Percentiles rank a stretch among this genome's conserved stretches.
phyloP scores from a whole-genome alignment of 2,329 filamentous ascomycete species.

The Ceratocystis diversiconidia region DNA sequence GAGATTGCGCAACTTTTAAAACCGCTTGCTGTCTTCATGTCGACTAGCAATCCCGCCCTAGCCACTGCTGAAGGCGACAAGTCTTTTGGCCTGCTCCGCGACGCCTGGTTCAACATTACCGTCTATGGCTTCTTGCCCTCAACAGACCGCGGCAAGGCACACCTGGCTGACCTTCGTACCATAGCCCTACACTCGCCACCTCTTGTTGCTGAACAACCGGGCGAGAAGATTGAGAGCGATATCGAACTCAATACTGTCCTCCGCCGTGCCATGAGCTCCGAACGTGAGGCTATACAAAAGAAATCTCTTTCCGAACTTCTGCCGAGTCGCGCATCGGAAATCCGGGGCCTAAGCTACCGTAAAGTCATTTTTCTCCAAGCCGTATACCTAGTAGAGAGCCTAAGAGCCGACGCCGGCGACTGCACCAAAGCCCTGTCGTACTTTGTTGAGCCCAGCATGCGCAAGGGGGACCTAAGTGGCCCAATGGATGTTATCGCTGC shows the following conservation, averaged over 20 bases:
- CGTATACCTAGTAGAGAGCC: constrained; percentile 73
- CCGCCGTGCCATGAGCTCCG: constrained; percentile 67
- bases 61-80: constrained; percentile 44
- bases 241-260: constrained; percentile 93
- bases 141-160: constrained; percentile 57
- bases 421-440: constrained; percentile 83
- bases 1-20: constrained; percentile 81
- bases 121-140: constrained; percentile 76
- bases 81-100: constrained; percentile 58
- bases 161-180: constrained; percentile 62
- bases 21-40: constrained; percentile 75
- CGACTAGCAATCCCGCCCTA: constrained; percentile 44
- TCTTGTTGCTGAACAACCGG: constrained; percentile 73
- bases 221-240: constrained; percentile 85
- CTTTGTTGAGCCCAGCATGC: constrained; percentile 83
- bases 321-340: constrained; percentile 61
- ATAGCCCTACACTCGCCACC: constrained; percentile 81
- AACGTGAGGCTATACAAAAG: constrained; percentile 69
- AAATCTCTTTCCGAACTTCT: constrained; percentile 59
- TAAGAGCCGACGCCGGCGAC: constrained; percentile 74
- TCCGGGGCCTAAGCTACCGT: constrained; percentile 71
- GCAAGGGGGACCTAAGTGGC: constrained; percentile 46
- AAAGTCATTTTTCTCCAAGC: constrained; percentile 88
- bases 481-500: constrained; percentile 50
- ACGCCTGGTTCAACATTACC: constrained; percentile 97